Base-by-base conservation (phyloP, 2,329 filamentous ascomycete genomes). In the Penicillium sp. region DNA sequence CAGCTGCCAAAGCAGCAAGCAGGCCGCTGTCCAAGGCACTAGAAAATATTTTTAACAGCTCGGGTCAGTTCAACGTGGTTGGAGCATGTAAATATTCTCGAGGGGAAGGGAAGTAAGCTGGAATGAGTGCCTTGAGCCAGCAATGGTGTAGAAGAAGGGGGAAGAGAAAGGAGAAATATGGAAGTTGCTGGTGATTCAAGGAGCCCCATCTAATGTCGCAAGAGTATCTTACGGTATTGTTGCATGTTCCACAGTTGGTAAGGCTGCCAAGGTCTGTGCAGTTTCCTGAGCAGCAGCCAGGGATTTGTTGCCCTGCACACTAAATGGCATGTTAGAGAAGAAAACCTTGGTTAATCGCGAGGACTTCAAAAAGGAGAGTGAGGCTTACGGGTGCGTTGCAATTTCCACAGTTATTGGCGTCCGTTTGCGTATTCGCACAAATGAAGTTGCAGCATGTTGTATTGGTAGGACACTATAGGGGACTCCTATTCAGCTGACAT, bases 1-100 rank as follows among this genome's bases (percentile, higher is more conserved):
- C 59, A 62, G 9, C 33, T 48, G 8, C 55, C 57, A 22, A 41
- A 53, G 22, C 59, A 62, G 33, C 59, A 60, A 23, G 59, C 59
- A 1, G 59, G 59, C 4, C 31, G 40, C 1, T 27, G 45, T 48
- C 60, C 60, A 8, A 27, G 46, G 33, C 60, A 62, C 60, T 62
- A 22, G 41, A 31, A 14, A 14, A 47, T 22, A 0, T 0, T 4
- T 14, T 33, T 8, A 33, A 23, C 18, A 47, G 27, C 20, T 18
- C 18, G 14, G 2, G 12, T 18, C 33, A 4, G 8, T 4, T 4
- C n/a, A 37, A 27, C 12, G 4, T 29, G 2, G 6, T 4, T 37
- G 2, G 33, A 37, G 12, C 14, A 35, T 18, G 7, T 18, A 7
- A 5, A 15, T 4, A 6, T 18, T 4, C 6, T 37, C n/a, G 7